phyloP scores from a whole-genome alignment of 768 basidiomycete genomes.

The Artomyces pyxidatus region DNA sequence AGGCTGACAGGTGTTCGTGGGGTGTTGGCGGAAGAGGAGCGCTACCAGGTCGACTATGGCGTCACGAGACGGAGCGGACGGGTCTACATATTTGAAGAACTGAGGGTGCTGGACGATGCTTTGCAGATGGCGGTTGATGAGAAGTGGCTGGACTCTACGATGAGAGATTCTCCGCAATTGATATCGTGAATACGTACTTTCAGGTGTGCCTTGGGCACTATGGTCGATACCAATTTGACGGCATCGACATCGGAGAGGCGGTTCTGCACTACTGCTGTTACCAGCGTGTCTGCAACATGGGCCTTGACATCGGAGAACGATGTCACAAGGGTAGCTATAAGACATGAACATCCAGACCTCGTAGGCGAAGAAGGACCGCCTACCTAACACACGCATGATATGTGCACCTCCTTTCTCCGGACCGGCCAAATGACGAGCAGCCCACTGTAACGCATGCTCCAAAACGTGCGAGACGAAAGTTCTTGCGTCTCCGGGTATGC shows the following conservation, averaged over 20 bases:
- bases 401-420: not conserved
- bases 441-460: slow-evolving; percentile 17
- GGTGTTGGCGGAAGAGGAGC: slow-evolving; percentile 66
- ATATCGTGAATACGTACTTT: slow-evolving; percentile 42
- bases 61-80: slow-evolving; percentile 28
- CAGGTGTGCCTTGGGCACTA: slow-evolving; percentile 27
- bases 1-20: slow-evolving; percentile 77
- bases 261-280: slow-evolving; percentile 55
- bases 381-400: slow-evolving; percentile 5
- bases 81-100: slow-evolving; percentile 42
- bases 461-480: slow-evolving; percentile 4
- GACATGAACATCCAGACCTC: no score
- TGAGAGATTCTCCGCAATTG: not conserved
- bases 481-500: not conserved
- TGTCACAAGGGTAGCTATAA: slow-evolving; percentile 17
- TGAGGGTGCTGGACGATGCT: slow-evolving; percentile 61
- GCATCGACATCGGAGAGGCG: slow-evolving; percentile 35
- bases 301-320: slow-evolving; percentile 32
- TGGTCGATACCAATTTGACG: slow-evolving; percentile 21
- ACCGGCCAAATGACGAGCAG: slow-evolving; percentile 7
- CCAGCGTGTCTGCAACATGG: slow-evolving; percentile 63
- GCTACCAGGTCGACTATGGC: slow-evolving; percentile 50
- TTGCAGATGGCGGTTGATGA: slow-evolving; percentile 73
- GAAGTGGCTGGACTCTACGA: slow-evolving; percentile 39
- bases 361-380: not conserved